Conservation (phyloP, 139 green algal genomes). For the Chlamydomonas sp. region DNA sequence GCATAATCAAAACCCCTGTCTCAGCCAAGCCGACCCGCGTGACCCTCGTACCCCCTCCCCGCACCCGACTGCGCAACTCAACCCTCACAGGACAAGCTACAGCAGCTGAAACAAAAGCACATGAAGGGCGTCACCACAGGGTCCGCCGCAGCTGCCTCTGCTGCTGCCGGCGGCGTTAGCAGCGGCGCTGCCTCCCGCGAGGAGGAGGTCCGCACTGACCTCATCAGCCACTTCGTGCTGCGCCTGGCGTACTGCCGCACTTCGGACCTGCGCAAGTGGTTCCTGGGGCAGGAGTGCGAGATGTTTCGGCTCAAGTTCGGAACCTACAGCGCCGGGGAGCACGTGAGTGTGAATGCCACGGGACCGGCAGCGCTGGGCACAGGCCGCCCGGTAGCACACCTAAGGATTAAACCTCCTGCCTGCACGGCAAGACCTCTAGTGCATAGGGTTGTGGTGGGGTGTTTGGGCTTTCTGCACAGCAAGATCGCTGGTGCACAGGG, state of each 20-base stretch:
- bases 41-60: background rate
- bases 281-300: slow-evolving; percentile 85
- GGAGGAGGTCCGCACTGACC: slow-evolving; percentile 71
- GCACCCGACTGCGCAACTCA: background rate
- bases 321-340: slow-evolving; percentile 26
- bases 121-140: slow-evolving; percentile 1
- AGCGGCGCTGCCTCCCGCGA: slow-evolving; percentile 8
- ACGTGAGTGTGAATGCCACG: slow-evolving; percentile 29
- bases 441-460: too few species aligned
- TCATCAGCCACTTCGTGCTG: slow-evolving; percentile 90
- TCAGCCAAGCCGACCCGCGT: too few species aligned
- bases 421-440: too few species aligned
- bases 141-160: background rate
- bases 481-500: too few species aligned
- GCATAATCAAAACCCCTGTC: too few species aligned
- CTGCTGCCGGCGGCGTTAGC: background rate
- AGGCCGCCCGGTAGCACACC: too few species aligned
- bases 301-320: slow-evolving; percentile 81
- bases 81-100: slow-evolving; percentile 32
- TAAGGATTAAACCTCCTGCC: too few species aligned
- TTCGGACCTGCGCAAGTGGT: slow-evolving; percentile 90
- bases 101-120: slow-evolving; percentile 31
- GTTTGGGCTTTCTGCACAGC: too few species aligned
- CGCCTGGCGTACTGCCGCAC: slow-evolving; percentile 94
- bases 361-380: too few species aligned